Conservation (phyloP, 805 yeast genomes). For the Ascoidea rubescens region DNA sequence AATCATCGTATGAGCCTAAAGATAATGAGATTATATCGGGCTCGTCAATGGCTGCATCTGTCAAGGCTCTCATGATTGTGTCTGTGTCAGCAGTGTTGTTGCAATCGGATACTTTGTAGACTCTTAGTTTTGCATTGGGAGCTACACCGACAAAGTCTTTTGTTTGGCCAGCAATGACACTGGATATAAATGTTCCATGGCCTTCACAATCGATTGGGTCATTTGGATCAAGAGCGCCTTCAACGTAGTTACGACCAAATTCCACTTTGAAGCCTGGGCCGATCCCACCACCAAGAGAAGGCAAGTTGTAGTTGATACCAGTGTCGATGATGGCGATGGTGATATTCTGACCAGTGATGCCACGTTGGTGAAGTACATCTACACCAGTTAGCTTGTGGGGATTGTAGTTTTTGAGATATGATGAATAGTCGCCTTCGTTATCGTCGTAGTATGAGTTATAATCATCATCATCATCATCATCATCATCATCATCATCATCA, state of each 20-base stretch:
- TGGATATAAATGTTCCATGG: constrained; percentile 13
- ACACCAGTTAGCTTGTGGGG: constrained; percentile 13
- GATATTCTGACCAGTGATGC: constrained; percentile 9
- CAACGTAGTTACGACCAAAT: constrained; percentile 10
- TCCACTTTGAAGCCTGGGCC: constrained; percentile 10
- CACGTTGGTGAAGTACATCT: constrained; percentile 8
- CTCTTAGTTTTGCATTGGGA: constrained; percentile 11
- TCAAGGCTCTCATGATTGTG: constrained; percentile 9
- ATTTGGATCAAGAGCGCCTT: constrained; percentile 9
- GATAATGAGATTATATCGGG: not conserved
- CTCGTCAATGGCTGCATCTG: constrained; percentile 2
- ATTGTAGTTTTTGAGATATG: constrained; percentile 11
- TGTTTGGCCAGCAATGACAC: constrained; percentile 8
- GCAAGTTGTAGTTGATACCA: constrained; percentile 3
- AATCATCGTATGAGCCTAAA: not conserved
- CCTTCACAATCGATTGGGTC: constrained; percentile 13
- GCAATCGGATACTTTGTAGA: constrained; percentile 13
- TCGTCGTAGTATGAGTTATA: too few relatives aligned
- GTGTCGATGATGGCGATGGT: constrained; percentile 5
- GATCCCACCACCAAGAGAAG: constrained; percentile 12
- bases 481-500: too few relatives aligned
- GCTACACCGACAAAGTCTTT: constrained; percentile 14
- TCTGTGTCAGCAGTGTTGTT: constrained; percentile 9
- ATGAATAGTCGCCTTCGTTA: too few relatives aligned
- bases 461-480: too few relatives aligned